phyloP scores from a whole-genome alignment of 2,329 filamentous ascomycete species.

The Trichoderma cornu-damae region DNA sequence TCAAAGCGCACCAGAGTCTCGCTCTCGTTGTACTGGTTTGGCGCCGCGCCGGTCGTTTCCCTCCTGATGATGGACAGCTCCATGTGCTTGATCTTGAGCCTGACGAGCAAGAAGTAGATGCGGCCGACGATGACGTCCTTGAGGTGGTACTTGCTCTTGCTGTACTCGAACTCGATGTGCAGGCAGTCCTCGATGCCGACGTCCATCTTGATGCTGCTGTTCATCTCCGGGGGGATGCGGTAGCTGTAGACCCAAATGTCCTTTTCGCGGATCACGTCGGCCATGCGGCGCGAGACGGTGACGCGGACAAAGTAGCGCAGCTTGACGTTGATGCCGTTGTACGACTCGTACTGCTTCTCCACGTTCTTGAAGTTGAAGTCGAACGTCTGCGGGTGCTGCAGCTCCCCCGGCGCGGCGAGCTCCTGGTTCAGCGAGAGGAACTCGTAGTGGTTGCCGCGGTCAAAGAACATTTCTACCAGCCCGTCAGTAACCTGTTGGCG shows the following conservation, averaged over 20 bases:
- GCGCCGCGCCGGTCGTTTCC: conserved; percentile 92
- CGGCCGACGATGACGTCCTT: conserved; percentile 98
- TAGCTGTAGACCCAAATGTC: conserved; percentile 99
- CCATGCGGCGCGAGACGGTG: conserved; percentile 94
- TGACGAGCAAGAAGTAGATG: conserved; percentile 96
- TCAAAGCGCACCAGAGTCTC: conserved; percentile 97
- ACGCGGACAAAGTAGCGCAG: conserved; percentile 97
- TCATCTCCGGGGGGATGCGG: conserved; percentile 95
- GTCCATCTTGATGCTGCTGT: conserved; percentile 99
- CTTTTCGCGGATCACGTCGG: conserved; percentile 96
- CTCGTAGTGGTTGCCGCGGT: conserved; percentile 98
- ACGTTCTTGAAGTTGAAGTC: conserved; percentile 99
- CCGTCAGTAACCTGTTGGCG: conserved; percentile 18
- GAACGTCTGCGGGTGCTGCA: conserved; percentile 97
- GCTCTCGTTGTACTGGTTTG: conserved; percentile 99
- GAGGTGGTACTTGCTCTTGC: conserved; percentile 97
- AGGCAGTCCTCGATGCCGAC: conserved; percentile 98
- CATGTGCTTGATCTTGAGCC: conserved; percentile 99
- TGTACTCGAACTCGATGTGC: conserved; percentile 99
- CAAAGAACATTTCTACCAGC: conserved; percentile 92
- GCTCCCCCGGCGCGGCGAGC: conserved; percentile 90
- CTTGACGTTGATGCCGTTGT: conserved; percentile 99
- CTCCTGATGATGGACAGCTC: conserved; percentile 95
- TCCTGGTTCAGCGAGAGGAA: conserved; percentile 97
- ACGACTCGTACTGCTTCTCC: conserved; percentile 99